A percentile compares a stretch with the other conserved stretches of the same genome.
These are phyloP conservation scores for Iberis amara DNA, from an alignment of 441 rosid species.

Conservation along the genomic window DNA sequence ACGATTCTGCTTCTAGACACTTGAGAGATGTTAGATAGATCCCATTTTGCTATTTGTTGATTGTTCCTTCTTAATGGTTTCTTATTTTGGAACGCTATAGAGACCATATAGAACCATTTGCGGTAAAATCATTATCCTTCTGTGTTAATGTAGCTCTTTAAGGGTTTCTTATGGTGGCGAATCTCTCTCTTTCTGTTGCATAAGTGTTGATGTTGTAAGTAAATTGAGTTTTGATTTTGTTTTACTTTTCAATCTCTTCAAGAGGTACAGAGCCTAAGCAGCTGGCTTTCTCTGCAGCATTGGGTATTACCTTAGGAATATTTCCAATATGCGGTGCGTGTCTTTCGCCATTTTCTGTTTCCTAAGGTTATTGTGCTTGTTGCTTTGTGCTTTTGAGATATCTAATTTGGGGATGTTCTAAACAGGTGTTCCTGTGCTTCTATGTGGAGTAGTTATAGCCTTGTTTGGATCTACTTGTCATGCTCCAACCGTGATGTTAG, in stretches of 20 bases:
- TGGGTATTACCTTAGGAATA: conserved; percentile 72
- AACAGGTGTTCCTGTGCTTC: conserved; percentile 77
- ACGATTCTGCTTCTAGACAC: neutral
- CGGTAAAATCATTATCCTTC: neutral
- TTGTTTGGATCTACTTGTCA: conserved; percentile 65
- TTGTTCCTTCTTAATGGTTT: conserved; percentile 3
- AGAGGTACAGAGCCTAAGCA: conserved; percentile 90
- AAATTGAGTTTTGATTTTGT: conserved; percentile 8
- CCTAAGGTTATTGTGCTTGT: neutral
- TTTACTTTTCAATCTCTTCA: neutral
- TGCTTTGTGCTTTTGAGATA: conserved; percentile 10
- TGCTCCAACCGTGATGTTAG: conserved; percentile 81
- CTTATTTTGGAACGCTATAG: conserved; percentile 10
- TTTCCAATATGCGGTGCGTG: conserved; percentile 79
- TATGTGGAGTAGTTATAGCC: conserved; percentile 80
- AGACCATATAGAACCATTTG: neutral
- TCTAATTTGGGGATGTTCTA: neutral
- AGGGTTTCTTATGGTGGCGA: neutral
- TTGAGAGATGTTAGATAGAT: conserved; percentile 1
- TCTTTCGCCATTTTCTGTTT: conserved; percentile 1
- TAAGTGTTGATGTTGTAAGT: conserved; percentile 2
- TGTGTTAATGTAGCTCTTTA: conserved; percentile 1
- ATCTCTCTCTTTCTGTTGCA: neutral
- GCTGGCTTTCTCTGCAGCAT: conserved; percentile 78
- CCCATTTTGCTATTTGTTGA: conserved; percentile 11